Evolutionary conservation across 805 yeast species (phyloP), one percentile per base, ranked within the genome.

Genomic region (Nakazawaea holstii): DNA sequence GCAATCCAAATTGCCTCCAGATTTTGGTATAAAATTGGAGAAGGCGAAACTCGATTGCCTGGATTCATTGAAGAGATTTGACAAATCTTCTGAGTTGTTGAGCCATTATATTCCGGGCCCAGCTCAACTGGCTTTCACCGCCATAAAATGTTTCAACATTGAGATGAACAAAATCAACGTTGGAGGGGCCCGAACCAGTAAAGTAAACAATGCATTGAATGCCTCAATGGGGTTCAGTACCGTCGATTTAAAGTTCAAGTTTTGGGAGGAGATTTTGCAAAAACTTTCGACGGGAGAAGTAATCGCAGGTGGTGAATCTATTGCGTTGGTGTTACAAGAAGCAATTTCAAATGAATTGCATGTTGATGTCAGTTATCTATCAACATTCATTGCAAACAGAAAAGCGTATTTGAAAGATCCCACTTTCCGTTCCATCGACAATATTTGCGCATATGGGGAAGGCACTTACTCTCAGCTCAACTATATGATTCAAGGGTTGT

Each of bases 361-460:
- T 38, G 54, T 85, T 52, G 83, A 84, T 43, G 59, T 77, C 30
- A 59, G 73, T 2, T 74, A 74, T 61, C 73, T 88, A 55, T 72
- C 76, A 41, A 83, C 79, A 52, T 74, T 82, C 60, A 60, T 87
- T 11, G 77, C 76, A 45, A 75, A 87, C 4, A 72, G 85, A 45
- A 72, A 74, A 45, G 70, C 74, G 45, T 81, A 80, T 56, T 60
- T 80, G 26, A 66, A 71, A 27, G 70, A 71, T 38, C 70, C 69
- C 8, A 66, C 72, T 29, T 74, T 82, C 43, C 64, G 71, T 9
- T 67, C 69, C 7, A 57, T 76, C 2, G 82, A 82, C 38, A 78
- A 76, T 37, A 71, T 88, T 52, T 84, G 90, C 43, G 75, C 87
- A 1, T 82, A 76, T 56, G 95, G 95, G 1, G 95, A 88, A 62